Conservation (phyloP, 805 yeast genomes). For the Yamadazyma olivae region DNA sequence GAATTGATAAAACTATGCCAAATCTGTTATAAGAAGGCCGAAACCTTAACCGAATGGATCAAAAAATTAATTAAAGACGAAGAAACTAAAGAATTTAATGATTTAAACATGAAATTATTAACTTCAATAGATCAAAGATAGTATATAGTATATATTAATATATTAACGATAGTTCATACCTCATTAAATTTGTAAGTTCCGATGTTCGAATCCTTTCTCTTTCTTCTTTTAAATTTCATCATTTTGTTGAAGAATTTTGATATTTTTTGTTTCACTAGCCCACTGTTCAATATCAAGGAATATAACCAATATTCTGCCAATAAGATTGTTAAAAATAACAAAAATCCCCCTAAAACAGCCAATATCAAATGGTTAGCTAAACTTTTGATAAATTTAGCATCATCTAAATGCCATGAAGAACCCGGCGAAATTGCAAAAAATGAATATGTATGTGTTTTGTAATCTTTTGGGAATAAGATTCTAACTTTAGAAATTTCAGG, state of each 20-base stretch:
- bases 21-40: constrained; percentile 63
- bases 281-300: constrained; percentile 23
- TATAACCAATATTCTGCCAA: constrained; percentile 38
- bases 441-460: constrained; percentile 56
- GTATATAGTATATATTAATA: not conserved
- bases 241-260: constrained; percentile 15
- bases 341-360: constrained; percentile 69
- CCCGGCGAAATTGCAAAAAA: constrained; percentile 78
- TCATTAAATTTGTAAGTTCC: constrained; percentile 22
- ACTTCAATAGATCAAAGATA: constrained; percentile 4
- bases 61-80: constrained; percentile 54
- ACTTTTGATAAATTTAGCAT: constrained; percentile 73
- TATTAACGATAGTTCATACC: constrained; percentile 1
- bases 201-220: constrained; percentile 56
- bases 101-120: constrained; percentile 26
- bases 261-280: constrained; percentile 3
- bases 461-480: constrained; percentile 69
- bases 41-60: constrained; percentile 61
- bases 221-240: constrained; percentile 34
- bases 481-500: constrained; percentile 65
- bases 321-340: constrained; percentile 44
- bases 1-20: constrained; percentile 66
- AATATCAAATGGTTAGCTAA: constrained; percentile 72
- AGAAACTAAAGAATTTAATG: constrained; percentile 43
- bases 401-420: constrained; percentile 90